Conservation (phyloP, 805 yeast species). For the Pichia heedii region DNA sequence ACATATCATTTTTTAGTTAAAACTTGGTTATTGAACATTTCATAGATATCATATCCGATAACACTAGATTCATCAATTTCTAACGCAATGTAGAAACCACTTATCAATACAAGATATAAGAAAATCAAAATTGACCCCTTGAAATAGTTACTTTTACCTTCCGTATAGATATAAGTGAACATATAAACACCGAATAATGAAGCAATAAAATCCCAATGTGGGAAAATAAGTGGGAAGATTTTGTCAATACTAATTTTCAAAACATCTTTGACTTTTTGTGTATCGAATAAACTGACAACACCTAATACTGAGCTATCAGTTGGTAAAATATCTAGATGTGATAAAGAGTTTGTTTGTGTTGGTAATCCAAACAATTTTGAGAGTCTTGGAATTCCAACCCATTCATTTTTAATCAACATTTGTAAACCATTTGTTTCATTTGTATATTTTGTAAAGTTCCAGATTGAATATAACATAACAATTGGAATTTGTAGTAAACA, state of each 20-base stretch:
- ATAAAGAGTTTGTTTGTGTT: neutral
- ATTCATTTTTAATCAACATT: neutral
- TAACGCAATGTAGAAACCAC: conserved; percentile 70
- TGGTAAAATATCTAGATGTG: neutral
- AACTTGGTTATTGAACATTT: neutral
- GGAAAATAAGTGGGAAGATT: conserved; percentile 79
- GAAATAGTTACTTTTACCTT: conserved; percentile 93
- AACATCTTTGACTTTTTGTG: neutral
- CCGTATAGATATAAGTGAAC: conserved; percentile 91
- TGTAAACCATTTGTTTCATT: neutral
- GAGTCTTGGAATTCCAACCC: conserved; percentile 9
- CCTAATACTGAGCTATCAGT: conserved; percentile 1
- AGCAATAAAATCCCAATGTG: conserved; percentile 91
- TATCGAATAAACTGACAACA: neutral
- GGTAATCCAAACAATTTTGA: conserved; percentile 6
- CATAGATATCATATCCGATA: neutral
- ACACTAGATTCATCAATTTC: conserved; percentile 24
- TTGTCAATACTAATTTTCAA: conserved; percentile 14
- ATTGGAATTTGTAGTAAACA: conserved; percentile 90
- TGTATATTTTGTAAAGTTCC: conserved; percentile 20
- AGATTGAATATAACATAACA: conserved; percentile 67
- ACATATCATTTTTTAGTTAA: neutral
- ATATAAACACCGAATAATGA: conserved; percentile 76
- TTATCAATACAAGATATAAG: conserved; percentile 61
- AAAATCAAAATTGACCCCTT: conserved; percentile 85